A percentile compares a stretch with the other conserved stretches of the same genome.
phyloP scores from a whole-genome alignment of 2,329 filamentous ascomycete species.

The Paecilomyces niveus region DNA sequence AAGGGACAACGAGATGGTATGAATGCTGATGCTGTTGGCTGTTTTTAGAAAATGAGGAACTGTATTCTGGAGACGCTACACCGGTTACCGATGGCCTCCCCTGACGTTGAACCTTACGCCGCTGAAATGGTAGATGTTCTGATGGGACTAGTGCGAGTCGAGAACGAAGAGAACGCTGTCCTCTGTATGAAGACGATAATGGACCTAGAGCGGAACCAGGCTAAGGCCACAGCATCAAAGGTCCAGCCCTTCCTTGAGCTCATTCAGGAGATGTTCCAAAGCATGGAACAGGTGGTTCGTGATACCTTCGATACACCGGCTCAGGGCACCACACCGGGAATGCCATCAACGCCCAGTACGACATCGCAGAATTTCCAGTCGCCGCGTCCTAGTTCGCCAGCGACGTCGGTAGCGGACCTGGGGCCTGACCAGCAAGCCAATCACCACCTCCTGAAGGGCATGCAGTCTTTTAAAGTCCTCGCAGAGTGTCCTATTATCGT shows the following conservation, averaged over 20 bases:
- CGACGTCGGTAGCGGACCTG: slow-evolving; percentile 71
- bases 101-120: slow-evolving; percentile 83
- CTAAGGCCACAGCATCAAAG: slow-evolving; percentile 69
- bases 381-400: slow-evolving; percentile 81
- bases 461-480: slow-evolving; percentile 98
- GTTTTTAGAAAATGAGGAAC: slow-evolving; percentile 70
- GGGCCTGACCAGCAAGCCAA: slow-evolving; percentile 75
- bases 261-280: slow-evolving; percentile 92
- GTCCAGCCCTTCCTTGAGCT: slow-evolving; percentile 86
- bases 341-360: slow-evolving; percentile 47
- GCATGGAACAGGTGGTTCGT: slow-evolving; percentile 88
- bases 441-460: slow-evolving; percentile 77
- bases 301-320: slow-evolving; percentile 84
- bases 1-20: neutral
- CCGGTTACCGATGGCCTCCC: slow-evolving; percentile 66
- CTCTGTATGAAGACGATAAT: slow-evolving; percentile 97
- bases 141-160: slow-evolving; percentile 77
- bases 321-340: slow-evolving; percentile 44
- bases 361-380: slow-evolving; percentile 67
- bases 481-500: slow-evolving; percentile 98
- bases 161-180: slow-evolving; percentile 99
- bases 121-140: slow-evolving; percentile 83
- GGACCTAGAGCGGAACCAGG: slow-evolving; percentile 90
- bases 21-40: neutral
- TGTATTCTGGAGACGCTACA: slow-evolving; percentile 93